phyloP scores from a whole-genome alignment of 1,284 basidiomycete genomes.

The Trametes versicolor region DNA sequence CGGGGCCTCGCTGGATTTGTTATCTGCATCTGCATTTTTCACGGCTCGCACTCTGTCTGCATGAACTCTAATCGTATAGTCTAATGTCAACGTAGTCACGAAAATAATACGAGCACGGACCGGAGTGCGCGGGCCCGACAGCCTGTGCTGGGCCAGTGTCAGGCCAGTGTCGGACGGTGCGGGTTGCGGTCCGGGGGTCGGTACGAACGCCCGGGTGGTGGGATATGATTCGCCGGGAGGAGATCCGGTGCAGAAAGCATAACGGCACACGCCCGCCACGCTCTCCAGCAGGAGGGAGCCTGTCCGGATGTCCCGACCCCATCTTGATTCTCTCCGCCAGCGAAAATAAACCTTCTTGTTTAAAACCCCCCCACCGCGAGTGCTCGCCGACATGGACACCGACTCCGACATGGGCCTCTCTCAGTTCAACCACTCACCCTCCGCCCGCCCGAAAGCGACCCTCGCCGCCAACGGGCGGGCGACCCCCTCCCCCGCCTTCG shows the following conservation, averaged over 20 bases:
- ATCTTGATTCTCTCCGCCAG: background rate
- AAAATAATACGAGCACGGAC: conserved; percentile 11
- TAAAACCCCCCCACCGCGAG: conserved; percentile 18
- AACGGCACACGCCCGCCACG: conserved; percentile 1
- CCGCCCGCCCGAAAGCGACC: conserved; percentile 3
- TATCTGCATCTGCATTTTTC: conserved; percentile 5
- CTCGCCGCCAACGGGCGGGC: conserved; percentile 6
- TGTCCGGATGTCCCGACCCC: conserved; percentile 8
- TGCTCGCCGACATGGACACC: conserved; percentile 26
- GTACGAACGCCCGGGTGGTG: conserved; percentile 4
- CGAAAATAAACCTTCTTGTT: conserved; percentile 10
- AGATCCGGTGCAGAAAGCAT: background rate
- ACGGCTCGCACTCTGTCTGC: background rate
- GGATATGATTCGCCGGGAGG: background rate
- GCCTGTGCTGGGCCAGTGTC: conserved; percentile 1
- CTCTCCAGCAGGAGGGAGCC: background rate
- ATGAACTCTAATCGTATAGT: conserved; percentile 22
- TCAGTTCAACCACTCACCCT: conserved; percentile 11
- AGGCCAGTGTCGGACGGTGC: background rate
- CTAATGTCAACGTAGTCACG: conserved; percentile 21
- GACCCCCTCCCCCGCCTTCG: conserved; percentile 9
- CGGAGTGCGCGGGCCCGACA: background rate
- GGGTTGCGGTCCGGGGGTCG: conserved; percentile 8
- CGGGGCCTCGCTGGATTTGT: background rate
- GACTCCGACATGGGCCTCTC: conserved; percentile 33